Evolutionary conservation across 1,139 yeast genomes (phyloP).

Genomic region (Blastobotrys ciferrii): DNA sequence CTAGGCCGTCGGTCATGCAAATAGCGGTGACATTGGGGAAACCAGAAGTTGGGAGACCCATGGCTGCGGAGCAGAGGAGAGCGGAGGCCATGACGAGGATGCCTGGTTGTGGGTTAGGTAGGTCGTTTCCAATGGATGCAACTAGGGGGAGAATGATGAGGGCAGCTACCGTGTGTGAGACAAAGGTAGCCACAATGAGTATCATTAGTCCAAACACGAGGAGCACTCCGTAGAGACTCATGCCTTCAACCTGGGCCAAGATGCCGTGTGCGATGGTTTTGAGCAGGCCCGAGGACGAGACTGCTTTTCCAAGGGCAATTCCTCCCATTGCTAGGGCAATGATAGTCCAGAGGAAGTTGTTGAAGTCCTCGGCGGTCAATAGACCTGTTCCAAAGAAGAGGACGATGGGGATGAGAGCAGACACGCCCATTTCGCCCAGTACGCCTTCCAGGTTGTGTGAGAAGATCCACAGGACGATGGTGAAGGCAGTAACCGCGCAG

Average conservation of each 20-base stretch:
- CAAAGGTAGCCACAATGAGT: constrained; percentile 84
- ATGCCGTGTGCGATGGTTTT: constrained; percentile 72
- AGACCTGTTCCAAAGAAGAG: constrained; percentile 86
- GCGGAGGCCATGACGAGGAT: constrained; percentile 82
- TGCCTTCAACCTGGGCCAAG: constrained; percentile 53
- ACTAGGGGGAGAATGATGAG: constrained; percentile 85
- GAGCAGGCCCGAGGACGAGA: constrained; percentile 80
- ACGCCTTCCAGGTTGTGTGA: constrained; percentile 63
- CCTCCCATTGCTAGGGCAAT: constrained; percentile 97
- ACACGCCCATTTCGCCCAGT: constrained; percentile 87
- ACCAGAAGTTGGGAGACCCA: constrained; percentile 96
- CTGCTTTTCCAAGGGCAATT: constrained; percentile 87
- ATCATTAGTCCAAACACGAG: constrained; percentile 76
- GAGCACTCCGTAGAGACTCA: constrained; percentile 66
- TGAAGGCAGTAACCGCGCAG: constrained; percentile 58
- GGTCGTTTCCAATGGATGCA: constrained; percentile 75
- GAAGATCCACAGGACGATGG: constrained; percentile 85
- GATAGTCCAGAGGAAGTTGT: constrained; percentile 92
- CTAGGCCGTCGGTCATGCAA: constrained; percentile 86
- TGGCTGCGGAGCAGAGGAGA: constrained; percentile 82
- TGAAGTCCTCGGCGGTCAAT: constrained; percentile 79
- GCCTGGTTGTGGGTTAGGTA: constrained; percentile 66
- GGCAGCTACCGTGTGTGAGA: constrained; percentile 95
- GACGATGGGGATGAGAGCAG: constrained; percentile 80
- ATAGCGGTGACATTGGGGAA: constrained; percentile 96